These are phyloP conservation scores for Boletus vinaceobasis DNA, from an alignment of 768 basidiomycete species.

Conservation along the genomic window DNA sequence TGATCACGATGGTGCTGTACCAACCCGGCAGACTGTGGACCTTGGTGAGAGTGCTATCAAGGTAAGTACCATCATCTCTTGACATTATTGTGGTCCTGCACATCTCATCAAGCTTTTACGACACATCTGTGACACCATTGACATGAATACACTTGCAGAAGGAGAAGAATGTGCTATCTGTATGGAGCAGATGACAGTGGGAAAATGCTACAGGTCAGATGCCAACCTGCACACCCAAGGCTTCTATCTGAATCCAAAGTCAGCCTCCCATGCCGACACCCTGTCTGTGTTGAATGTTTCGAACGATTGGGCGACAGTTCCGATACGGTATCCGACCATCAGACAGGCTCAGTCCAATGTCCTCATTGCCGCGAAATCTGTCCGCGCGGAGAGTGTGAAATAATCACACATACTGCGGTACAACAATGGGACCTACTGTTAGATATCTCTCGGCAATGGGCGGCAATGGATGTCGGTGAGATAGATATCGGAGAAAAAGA, in stretches of 20 bases:
- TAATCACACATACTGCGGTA: conserved; percentile 11
- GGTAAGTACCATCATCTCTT: conserved; percentile 2
- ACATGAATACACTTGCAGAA: conserved; percentile 21
- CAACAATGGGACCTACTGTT: conserved; percentile 20
- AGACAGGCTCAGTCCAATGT: conserved; percentile 9
- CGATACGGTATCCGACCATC: neutral
- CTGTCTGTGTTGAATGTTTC: conserved; percentile 17
- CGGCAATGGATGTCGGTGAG: conserved; percentile 7
- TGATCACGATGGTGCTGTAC: neutral
- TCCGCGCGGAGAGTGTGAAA: conserved; percentile 13
- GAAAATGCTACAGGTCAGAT: conserved; percentile 20
- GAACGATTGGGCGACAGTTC: neutral
- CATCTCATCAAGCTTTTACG: conserved; percentile 12
- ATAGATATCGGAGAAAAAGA: conserved; percentile 7
- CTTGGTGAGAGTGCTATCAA: conserved; percentile 8
- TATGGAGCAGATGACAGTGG: conserved; percentile 13
- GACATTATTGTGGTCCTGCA: neutral
- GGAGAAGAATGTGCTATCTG: conserved; percentile 21
- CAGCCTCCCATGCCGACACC: conserved; percentile 16
- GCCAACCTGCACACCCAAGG: neutral
- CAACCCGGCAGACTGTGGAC: conserved; percentile 1
- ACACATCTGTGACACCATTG: conserved; percentile 13
- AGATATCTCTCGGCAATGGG: conserved; percentile 19
- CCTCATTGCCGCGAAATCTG: conserved; percentile 18
- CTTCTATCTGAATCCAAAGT: neutral